Evolutionary conservation across 148 eudicot genomes (phyloP).

Genomic region (Polygonum maritimum): DNA sequence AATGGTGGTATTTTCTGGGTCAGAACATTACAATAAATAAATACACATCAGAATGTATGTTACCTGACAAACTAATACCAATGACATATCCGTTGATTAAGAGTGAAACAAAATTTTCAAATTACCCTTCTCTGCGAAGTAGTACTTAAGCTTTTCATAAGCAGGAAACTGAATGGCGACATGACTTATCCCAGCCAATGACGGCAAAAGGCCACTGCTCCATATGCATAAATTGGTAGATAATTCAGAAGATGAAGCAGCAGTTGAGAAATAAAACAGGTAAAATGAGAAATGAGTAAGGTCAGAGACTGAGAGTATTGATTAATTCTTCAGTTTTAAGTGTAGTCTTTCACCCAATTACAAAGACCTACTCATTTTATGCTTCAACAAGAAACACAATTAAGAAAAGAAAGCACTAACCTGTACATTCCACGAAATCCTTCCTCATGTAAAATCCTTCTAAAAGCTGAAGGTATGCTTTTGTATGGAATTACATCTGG

Average conservation of each 20-base stretch:
- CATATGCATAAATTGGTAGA: conserved; percentile 16
- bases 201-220: conserved; percentile 92
- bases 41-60: not conserved
- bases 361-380: not conserved
- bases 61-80: not conserved
- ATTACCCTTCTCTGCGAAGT: conserved; percentile 66
- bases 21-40: not conserved
- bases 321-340: not conserved
- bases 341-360: not conserved
- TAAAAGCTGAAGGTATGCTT: conserved; percentile 65
- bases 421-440: conserved; percentile 80
- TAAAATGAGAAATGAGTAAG: not conserved
- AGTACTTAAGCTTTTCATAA: conserved; percentile 74
- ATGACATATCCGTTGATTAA: not conserved
- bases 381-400: conserved; percentile 5
- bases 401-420: conserved; percentile 19
- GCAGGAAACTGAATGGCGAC: conserved; percentile 96
- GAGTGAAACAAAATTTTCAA: conserved; percentile 2
- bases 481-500: conserved; percentile 71
- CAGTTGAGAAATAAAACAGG: not conserved
- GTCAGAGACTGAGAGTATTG: not conserved
- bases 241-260: not conserved
- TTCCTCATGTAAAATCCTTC: conserved; percentile 71
- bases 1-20: conserved; percentile 49
- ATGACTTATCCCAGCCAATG: conserved; percentile 81